A percentile compares a stretch with the other conserved stretches of the same genome.
phyloP scores from a whole-genome alignment of 371 early-diverging fungal species.

The Globomyces sp. region DNA sequence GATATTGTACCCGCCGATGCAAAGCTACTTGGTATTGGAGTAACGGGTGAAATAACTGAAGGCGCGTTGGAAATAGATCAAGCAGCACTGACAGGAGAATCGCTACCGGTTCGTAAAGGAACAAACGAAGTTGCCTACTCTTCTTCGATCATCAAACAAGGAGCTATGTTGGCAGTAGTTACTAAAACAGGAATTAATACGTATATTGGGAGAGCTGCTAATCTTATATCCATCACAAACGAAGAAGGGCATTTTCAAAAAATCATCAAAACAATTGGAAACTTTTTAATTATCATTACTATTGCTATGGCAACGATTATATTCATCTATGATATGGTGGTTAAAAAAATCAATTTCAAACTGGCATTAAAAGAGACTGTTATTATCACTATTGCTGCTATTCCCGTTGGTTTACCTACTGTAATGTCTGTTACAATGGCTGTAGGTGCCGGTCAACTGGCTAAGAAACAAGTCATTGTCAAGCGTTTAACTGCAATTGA shows the following conservation, averaged over 20 bases:
- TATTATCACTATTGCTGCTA: slow-evolving; percentile 92
- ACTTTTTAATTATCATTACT: slow-evolving; percentile 80
- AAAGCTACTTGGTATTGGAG: slow-evolving; percentile 71
- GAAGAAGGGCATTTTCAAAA: slow-evolving; percentile 85
- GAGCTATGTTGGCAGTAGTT: slow-evolving; percentile 77
- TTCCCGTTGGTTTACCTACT: slow-evolving; percentile 93
- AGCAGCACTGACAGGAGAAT: slow-evolving; percentile 90
- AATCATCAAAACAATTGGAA: slow-evolving; percentile 85
- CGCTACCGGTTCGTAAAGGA: slow-evolving; percentile 77
- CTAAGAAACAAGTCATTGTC: slow-evolving; percentile 91
- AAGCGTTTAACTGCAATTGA: slow-evolving; percentile 94
- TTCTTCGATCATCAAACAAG: slow-evolving; percentile 76
- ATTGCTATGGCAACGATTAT: slow-evolving; percentile 31
- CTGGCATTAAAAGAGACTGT: slow-evolving; percentile 70
- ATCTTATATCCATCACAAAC: slow-evolving; percentile 73
- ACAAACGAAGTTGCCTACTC: slow-evolving; percentile 77
- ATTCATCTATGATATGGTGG: background rate
- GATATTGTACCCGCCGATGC: slow-evolving; percentile 94
- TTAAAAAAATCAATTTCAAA: slow-evolving; percentile 24
- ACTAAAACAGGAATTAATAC: slow-evolving; percentile 78
- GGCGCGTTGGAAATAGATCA: slow-evolving; percentile 83
- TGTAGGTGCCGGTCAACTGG: slow-evolving; percentile 89
- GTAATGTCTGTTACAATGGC: slow-evolving; percentile 97
- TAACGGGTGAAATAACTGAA: slow-evolving; percentile 71
- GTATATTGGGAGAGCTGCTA: slow-evolving; percentile 88